Evolutionary conservation across 2,329 filamentous ascomycete genomes (phyloP), one percentile per base, ranked within the genome.

Genomic region (Cylindrodendrum hubeiense): DNA sequence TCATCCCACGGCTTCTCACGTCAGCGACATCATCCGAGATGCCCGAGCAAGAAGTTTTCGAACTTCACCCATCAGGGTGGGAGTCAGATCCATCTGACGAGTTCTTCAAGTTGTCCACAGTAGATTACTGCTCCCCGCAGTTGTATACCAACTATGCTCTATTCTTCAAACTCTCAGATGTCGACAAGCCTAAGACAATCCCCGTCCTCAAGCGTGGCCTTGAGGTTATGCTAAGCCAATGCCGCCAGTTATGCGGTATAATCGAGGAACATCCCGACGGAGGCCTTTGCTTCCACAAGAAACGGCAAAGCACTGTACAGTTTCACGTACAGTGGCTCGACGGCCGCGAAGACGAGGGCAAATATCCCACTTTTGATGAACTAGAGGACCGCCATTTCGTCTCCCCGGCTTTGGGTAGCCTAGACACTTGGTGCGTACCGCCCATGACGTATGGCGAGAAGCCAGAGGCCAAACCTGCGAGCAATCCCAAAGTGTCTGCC

Each of bases 361-460:
- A 39, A 9, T 78, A 76, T 57, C 79, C 79, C 0, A 79, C 79
- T 1, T 71, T 83, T 17, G 71, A 77, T 7, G 80, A 81, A 0
- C 72, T 83, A 24, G 77, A 80, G 49, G 66, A 72, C 39, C 63
- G 67, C 2, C 69, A 81, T 56, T 82, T 81, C 57, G 67, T 61
- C 17, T 70, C 75, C 1, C 67, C 67, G 4, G 50, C 64, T 0
- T 72, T 82, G 3, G 77, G 79, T 4, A 74, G 80, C 43, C 69
- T 77, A 34, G 71, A 70, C 3, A 44, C 66, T 22, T 80, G 77
- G 76, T 74, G 75, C 52, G 74, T 80, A 10, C 63, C 71, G 2
- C 74, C 75, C 1, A 80, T 82, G 78, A 77, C 75, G 4, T 78
- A 78, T 61, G 78, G 78, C 37, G 76, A 79, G 69, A 79, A 76